Conservation (phyloP, 2,329 filamentous ascomycete species). For the Curvularia sp. region DNA sequence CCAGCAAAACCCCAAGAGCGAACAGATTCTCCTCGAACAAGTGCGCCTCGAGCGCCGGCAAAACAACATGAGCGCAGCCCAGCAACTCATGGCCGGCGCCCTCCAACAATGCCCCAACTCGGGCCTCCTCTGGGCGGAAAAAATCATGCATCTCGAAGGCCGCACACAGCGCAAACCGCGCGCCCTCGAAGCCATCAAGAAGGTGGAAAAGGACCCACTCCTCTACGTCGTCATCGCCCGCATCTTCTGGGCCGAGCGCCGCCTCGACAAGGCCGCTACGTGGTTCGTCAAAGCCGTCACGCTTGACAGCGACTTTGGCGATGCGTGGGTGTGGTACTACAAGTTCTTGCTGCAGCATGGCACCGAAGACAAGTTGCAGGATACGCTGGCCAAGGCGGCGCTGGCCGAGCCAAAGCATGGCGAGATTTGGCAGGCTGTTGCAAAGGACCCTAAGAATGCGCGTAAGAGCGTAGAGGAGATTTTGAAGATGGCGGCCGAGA, state of each 20-base stretch:
- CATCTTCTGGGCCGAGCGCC: constrained; percentile 94
- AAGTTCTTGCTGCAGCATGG: constrained; percentile 93
- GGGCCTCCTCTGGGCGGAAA: constrained; percentile 89
- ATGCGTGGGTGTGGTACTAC: constrained; percentile 98
- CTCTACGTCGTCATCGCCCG: constrained; percentile 91
- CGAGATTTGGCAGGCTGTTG: constrained; percentile 85
- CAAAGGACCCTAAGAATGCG: constrained; percentile 86
- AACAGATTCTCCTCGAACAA: constrained; percentile 90
- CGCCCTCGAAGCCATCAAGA: constrained; percentile 93
- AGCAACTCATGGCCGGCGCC: constrained; percentile 90
- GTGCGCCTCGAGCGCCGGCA: constrained; percentile 90
- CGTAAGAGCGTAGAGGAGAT: constrained; percentile 79
- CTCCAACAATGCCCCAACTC: constrained; percentile 89
- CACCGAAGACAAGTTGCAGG: constrained; percentile 87
- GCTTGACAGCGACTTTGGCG: constrained; percentile 83
- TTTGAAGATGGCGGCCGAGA: constrained; percentile 75
- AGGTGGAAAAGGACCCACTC: constrained; percentile 88
- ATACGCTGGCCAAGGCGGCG: constrained; percentile 82
- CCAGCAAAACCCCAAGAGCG: constrained; percentile 82
- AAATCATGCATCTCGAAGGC: constrained; percentile 91
- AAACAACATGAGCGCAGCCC: constrained; percentile 82
- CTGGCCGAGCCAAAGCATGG: constrained; percentile 89
- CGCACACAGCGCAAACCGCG: constrained; percentile 92
- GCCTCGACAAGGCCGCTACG: constrained; percentile 89
- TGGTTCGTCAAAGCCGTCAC: constrained; percentile 98